Evolutionary conservation across 2,329 filamentous ascomycete genomes (phyloP), one percentile per base, ranked within the genome.

Genomic region (Blumeria graminis): DNA sequence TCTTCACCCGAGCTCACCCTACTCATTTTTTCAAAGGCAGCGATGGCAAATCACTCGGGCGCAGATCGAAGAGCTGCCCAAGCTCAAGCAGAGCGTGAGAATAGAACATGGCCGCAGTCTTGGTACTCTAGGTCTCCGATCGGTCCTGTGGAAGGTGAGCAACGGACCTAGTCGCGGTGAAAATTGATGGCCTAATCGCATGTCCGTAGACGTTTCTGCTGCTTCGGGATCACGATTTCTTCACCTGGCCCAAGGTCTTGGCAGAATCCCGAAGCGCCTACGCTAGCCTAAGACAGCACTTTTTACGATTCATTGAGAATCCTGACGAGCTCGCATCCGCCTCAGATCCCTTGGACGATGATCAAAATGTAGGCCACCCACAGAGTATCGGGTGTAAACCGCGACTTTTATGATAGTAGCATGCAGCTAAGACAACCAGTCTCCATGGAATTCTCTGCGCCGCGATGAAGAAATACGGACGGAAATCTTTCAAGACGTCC

Each of bases 401-500:
- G 13, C 14, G 22, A n/a, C 35, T 55, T 9, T 11, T 33, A 33
- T 41, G 35, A 8, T 34, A 51, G 32, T 16, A 34, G 34, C 13
- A 28, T 50, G 51, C 34, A 70, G 69, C 74, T 74, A 74, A 72
- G 64, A 63, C 62, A 68, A 67, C 61, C 73, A 94, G 83, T 94
- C 88, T 57, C 89, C 89, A 22, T 96, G 90, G 89, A 82, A 86
- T 66, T 81, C 81, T n/a, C 73, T 92, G 36, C 82, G 87, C 50
- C 77, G 82, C 63, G 90, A 98, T 68, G 87, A 95, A 71, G 72
- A 79, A 51, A 76, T 93, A 36, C 80, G 90, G 60, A 80, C 81
- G 55, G 92, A 98, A 68, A 96, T 98, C 57, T 78, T 84, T 57
- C 92, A 96, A 70, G 92, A 98, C 71, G 89, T 98, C 16, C 84